Conservation (phyloP, 495 filamentous ascomycete genomes). For the Talaromyces wortmannii region DNA sequence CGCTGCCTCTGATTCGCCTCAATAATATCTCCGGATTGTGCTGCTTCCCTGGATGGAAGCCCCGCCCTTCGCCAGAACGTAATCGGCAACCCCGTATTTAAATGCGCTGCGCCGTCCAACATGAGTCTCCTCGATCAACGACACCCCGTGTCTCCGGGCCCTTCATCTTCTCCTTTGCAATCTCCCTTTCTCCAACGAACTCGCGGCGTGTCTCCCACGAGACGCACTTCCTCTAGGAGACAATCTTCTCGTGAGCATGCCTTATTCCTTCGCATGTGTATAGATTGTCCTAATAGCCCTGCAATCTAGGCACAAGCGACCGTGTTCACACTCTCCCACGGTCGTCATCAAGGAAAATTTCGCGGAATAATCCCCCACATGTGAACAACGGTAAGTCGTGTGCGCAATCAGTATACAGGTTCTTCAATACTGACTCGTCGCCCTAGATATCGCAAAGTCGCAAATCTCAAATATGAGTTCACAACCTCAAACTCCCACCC, state of each 20-base stretch:
- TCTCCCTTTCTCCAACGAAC: slow-evolving; percentile 1
- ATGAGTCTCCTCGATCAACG: slow-evolving; percentile 4
- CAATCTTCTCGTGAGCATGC: not conserved
- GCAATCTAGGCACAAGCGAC: not conserved
- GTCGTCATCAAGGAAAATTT: slow-evolving; percentile 1
- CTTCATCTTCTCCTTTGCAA: not conserved
- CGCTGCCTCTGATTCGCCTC: not conserved
- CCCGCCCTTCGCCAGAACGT: not conserved
- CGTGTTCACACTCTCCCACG: not conserved
- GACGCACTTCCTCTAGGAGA: not conserved
- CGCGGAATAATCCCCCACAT: slow-evolving; percentile 3
- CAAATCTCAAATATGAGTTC: slow-evolving; percentile 1
- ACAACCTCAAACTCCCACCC: slow-evolving; percentile 9
- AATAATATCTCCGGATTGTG: not conserved
- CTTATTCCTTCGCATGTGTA: not conserved
- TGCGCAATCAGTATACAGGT: not conserved
- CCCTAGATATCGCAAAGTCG: slow-evolving; percentile 1
- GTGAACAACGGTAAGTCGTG: slow-evolving; percentile 1
- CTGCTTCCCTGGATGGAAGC: not conserved
- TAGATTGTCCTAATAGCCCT: not conserved
- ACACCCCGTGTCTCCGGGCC: not conserved
- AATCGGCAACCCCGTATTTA: not conserved
- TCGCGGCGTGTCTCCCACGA: slow-evolving; percentile 3
- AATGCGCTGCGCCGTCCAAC: not conserved
- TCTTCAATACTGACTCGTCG: not conserved